A percentile compares a stretch with the other conserved stretches of the same genome.
phyloP scores from a whole-genome alignment of 2,329 filamentous ascomycete genomes.

The Phialophora verrucosa region DNA sequence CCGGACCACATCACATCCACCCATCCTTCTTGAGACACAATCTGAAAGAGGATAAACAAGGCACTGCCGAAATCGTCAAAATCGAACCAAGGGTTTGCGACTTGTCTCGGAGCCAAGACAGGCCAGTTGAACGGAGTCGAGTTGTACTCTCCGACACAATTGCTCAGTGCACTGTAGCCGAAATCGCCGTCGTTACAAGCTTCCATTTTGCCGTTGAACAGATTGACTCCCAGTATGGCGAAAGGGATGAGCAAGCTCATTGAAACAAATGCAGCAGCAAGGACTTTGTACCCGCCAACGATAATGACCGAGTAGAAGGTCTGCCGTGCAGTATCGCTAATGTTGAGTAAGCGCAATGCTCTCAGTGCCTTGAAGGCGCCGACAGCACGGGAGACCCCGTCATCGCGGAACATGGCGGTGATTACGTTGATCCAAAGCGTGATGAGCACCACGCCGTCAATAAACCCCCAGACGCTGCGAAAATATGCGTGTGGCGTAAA shows the following conservation, averaged over 20 bases:
- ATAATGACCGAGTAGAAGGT: constrained; percentile 98
- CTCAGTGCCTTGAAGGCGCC: constrained; percentile 96
- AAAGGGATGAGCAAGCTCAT: constrained; percentile 94
- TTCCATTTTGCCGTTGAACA: constrained; percentile 84
- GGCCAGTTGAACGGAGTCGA: constrained; percentile 82
- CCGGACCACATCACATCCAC: constrained; percentile 86
- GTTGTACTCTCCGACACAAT: constrained; percentile 84
- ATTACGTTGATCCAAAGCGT: constrained; percentile 95
- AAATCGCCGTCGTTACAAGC: constrained; percentile 75
- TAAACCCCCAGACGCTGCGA: constrained; percentile 94
- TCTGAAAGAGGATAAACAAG: constrained; percentile 96
- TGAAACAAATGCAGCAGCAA: constrained; percentile 91
- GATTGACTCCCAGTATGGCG: constrained; percentile 90
- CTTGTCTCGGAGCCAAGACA: constrained; percentile 80
- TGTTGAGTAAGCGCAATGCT: constrained; percentile 87
- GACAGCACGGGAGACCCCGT: constrained; percentile 84
- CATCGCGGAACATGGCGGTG: constrained; percentile 80
- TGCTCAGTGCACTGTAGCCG: constrained; percentile 53
- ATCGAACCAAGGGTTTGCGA: constrained; percentile 80
- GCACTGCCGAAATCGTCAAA: constrained; percentile 96
- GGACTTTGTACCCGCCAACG: constrained; percentile 89
- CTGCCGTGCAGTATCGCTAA: constrained; percentile 92
- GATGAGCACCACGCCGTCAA: constrained; percentile 87
- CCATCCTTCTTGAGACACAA: constrained; percentile 99
- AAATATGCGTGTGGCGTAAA: constrained; percentile 98